Evolutionary conservation across 2,329 filamentous ascomycete genomes (phyloP), one percentile per base, ranked within the genome.

Genomic region (Fusarium sp.): DNA sequence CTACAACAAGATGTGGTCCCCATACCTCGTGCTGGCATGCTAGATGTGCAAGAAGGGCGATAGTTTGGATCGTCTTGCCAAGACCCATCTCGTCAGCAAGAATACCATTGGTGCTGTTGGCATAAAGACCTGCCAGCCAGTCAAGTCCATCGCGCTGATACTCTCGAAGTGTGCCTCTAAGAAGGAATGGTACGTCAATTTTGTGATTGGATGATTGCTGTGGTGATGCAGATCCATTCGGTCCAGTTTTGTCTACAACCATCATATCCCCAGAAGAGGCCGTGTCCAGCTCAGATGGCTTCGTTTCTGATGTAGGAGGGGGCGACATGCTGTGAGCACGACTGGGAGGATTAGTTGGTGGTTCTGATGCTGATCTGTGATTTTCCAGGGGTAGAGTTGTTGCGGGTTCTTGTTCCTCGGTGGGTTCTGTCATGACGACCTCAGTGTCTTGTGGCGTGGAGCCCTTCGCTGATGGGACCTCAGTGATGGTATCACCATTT

Each of bases 71-170:
- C 0, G 96, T 99, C 82, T 99, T 99, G 13, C 96, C 96, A 6
- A 99, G 88, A 71, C 96, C 96, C 96, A 99, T 99, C 80, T 99
- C 96, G 79, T 99, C 97, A 3, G 96, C 96, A 25, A 99, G 85
- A 60, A 99, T 99, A 27, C 96, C 96, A 77, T 98, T 99, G 31
- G 95, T 97, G 71, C 93, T 92, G 72, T 96, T 97, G 20, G 91
- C 91, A 79, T 99, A 98, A 3, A 99, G 87, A 1, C 94, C 94
- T 4, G 95, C 94, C 50, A 99, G 90, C 96, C 96, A 99, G 80
- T 99, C 96, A 12, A 99, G 84, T n/a, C 96, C 97, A 77, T 94
- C 93, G 77, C 98, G 96, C 76, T 99, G 96, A 78, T 99, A 99
- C 80, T 97, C 95, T 80, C 97, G 93, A 15, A 99, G 84, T 1